These are phyloP conservation scores for Mycena rebaudengoi DNA, from an alignment of 768 basidiomycete species.

Conservation along the genomic window DNA sequence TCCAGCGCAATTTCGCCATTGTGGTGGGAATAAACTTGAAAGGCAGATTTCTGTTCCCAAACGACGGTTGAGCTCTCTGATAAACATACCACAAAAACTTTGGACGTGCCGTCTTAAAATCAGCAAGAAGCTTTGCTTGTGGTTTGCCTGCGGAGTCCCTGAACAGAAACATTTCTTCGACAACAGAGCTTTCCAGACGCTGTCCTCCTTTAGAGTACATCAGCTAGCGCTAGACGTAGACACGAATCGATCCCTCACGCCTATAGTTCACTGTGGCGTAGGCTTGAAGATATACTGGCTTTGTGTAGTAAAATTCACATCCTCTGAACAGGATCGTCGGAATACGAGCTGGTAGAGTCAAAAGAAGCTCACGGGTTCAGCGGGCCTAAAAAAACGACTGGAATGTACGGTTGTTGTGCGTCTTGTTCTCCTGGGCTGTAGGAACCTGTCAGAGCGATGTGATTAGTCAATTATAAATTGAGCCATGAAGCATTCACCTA, in stretches of 20 bases:
- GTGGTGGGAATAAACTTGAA: too few species aligned
- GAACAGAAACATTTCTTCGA: neutral
- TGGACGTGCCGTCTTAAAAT: neutral
- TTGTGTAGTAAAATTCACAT: neutral
- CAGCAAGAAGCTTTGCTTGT: neutral
- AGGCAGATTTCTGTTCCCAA: too few species aligned
- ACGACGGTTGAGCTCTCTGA: too few species aligned
- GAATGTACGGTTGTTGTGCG: conserved; percentile 5
- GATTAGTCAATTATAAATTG: neutral
- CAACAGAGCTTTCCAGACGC: neutral
- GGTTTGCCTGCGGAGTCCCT: neutral
- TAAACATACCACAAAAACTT: too few species aligned
- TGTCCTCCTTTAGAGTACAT: neutral
- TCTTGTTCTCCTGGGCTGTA: conserved; percentile 5
- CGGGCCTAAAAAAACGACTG: conserved; percentile 1
- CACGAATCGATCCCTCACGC: neutral
- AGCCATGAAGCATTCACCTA: neutral
- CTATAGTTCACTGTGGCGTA: neutral
- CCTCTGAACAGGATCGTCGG: neutral
- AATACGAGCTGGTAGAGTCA: neutral
- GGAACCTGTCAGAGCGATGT: neutral
- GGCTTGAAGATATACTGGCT: neutral
- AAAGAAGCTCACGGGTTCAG: neutral
- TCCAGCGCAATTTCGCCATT: too few species aligned
- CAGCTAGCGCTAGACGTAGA: neutral